A percentile compares a stretch with the other conserved stretches of the same genome.
Evolutionary conservation across 306 rosid genomes (phyloP).

Genomic region (Cucumis cinereus): DNA sequence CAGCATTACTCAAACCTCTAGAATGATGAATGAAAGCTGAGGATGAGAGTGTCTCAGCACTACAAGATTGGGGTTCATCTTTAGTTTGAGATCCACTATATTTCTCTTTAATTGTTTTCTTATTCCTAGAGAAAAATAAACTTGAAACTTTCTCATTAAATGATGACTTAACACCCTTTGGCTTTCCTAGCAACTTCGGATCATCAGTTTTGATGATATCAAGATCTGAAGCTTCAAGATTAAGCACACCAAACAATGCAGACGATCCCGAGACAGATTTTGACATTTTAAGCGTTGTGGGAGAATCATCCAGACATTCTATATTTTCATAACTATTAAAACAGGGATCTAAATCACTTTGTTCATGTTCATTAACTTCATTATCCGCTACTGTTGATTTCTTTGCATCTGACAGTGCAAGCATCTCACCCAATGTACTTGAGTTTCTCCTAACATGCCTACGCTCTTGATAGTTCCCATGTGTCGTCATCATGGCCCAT

Average conservation of each 20-base stretch:
- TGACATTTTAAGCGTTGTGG: conserved; percentile 48
- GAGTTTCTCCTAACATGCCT: conserved; percentile 41
- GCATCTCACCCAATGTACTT: conserved; percentile 90
- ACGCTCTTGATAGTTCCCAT: conserved; percentile 45
- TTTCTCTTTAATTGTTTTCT: conserved; percentile 60
- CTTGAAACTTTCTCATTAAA: conserved; percentile 74
- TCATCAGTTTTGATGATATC: conserved; percentile 23
- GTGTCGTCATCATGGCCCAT: conserved; percentile 70
- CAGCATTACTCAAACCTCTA: conserved; percentile 25
- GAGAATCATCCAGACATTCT: conserved; percentile 26
- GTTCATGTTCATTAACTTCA: conserved; percentile 29
- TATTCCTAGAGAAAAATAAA: conserved; percentile 72
- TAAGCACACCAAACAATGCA: conserved; percentile 26
- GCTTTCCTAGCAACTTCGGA: conserved; percentile 39
- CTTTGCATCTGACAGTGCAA: conserved; percentile 63
- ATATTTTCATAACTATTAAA: conserved; percentile 28
- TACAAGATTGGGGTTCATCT: conserved; percentile 24
- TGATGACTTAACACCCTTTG: conserved; percentile 61
- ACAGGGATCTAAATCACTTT: conserved; percentile 32
- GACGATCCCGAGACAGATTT: conserved; percentile 57
- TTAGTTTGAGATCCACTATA: conserved; percentile 24
- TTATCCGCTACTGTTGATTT: conserved; percentile 30
- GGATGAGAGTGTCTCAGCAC: conserved; percentile 23
- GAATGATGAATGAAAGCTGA: conserved; percentile 13
- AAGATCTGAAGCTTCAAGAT: conserved; percentile 36